phyloP scores from a whole-genome alignment of 2,329 filamentous ascomycete species.

The Apiospora saccharicola region DNA sequence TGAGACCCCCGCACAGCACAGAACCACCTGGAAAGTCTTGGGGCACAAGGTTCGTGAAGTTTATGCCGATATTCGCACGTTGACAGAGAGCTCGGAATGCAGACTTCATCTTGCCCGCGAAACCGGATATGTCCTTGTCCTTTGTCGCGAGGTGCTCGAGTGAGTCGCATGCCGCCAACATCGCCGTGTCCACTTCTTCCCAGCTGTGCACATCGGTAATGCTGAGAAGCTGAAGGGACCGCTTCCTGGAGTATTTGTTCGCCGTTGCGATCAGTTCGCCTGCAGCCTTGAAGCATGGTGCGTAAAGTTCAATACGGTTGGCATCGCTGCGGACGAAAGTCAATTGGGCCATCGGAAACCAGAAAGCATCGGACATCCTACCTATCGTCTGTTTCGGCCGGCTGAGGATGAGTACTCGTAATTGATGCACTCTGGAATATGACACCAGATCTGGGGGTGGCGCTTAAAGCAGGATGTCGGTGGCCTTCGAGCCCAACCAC shows the following conservation, averaged over 20 bases:
- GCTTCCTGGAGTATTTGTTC: neutral
- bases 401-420: neutral
- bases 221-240: neutral
- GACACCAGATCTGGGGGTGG: neutral
- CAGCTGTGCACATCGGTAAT: neutral
- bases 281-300: neutral
- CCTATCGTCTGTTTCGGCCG: neutral
- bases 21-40: conserved; percentile 24
- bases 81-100: conserved; percentile 27
- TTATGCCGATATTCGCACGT: conserved; percentile 26
- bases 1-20: conserved; percentile 30
- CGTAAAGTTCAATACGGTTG: neutral
- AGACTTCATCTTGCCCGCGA: conserved; percentile 17
- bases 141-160: conserved; percentile 12
- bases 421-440: conserved; percentile 1
- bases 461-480: neutral
- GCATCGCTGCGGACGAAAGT: neutral
- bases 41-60: conserved; percentile 27
- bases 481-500: neutral
- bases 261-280: neutral
- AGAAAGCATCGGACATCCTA: neutral
- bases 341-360: neutral
- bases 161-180: conserved; percentile 2
- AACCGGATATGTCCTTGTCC: neutral
- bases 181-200: neutral